Evolutionary conservation across 768 basidiomycete genomes (phyloP).

Genomic region (Naganishia vishniacii): DNA sequence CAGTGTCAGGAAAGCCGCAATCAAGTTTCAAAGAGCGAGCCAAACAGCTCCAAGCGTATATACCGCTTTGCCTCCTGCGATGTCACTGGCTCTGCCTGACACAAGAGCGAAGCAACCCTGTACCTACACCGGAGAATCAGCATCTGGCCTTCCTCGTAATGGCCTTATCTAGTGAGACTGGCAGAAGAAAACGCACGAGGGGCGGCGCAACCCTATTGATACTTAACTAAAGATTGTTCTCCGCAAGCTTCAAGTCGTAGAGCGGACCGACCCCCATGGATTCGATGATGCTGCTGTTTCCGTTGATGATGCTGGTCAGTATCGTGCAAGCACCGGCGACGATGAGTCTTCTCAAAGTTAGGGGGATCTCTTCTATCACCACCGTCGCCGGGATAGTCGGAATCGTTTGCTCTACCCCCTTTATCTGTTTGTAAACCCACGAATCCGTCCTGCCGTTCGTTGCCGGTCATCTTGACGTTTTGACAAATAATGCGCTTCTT

Average conservation of each 20-base stretch:
- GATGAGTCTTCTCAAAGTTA: no score
- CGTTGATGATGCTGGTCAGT: background rate
- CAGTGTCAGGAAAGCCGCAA: background rate
- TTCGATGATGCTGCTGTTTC: background rate
- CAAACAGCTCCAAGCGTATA: background rate
- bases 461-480: no score
- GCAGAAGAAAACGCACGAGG: no score
- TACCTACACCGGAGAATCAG: background rate
- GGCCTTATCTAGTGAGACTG: no score
- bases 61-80: conserved; percentile 8
- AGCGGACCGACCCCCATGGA: background rate
- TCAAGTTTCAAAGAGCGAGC: background rate
- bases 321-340: background rate
- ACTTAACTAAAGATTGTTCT: background rate
- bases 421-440: no score
- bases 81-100: background rate
- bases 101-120: background rate
- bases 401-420: no score
- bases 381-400: no score
- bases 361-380: no score
- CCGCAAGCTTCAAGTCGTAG: background rate
- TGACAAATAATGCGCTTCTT: no score
- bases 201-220: conserved; percentile 1
- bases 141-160: no score
- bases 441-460: no score